These are phyloP conservation scores for Phoenix roebelenii DNA, from an alignment of 176 grass and related monocot genomes.

Conservation along the genomic window DNA sequence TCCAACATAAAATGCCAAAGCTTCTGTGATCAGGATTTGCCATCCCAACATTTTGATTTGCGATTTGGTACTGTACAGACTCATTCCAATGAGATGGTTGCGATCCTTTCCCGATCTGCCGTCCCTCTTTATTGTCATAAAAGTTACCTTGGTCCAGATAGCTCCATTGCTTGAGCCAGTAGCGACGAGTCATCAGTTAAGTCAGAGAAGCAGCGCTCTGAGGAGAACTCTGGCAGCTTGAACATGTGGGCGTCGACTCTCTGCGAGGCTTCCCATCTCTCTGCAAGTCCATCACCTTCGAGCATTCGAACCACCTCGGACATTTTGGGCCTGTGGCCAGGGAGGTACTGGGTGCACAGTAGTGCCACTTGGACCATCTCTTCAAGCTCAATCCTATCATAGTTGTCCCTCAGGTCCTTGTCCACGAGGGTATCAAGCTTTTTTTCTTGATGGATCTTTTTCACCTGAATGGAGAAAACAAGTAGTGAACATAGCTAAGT, in stretches of 20 bases:
- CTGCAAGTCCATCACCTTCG: constrained; percentile 80
- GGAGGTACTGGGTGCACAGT: constrained; percentile 89
- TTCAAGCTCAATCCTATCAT: constrained; percentile 72
- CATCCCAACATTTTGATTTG: too few relatives aligned
- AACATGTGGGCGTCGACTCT: constrained; percentile 47
- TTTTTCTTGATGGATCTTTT: constrained; percentile 98
- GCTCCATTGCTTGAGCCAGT: constrained; percentile 67
- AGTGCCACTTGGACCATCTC: constrained; percentile 92
- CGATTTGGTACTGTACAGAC: too few relatives aligned
- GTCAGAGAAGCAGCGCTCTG: constrained; percentile 74
- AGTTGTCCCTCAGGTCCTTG: constrained; percentile 43
- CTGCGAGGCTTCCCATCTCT: constrained; percentile 90
- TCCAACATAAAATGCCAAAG: too few relatives aligned
- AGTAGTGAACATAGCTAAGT: background rate
- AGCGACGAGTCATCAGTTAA: constrained; percentile 55
- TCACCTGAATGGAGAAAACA: constrained; percentile 49
- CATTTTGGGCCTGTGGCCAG: constrained; percentile 71
- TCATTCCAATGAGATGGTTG: too few relatives aligned
- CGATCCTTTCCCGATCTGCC: background rate
- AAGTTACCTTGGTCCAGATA: constrained; percentile 73
- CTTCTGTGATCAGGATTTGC: too few relatives aligned
- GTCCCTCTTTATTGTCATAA: background rate
- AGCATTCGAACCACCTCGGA: constrained; percentile 93
- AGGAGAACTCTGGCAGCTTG: constrained; percentile 62
- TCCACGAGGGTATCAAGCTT: constrained; percentile 76